These are phyloP conservation scores for Pseudocercospora crystallina DNA, from an alignment of 2,329 filamentous ascomycete species.

Conservation along the genomic window DNA sequence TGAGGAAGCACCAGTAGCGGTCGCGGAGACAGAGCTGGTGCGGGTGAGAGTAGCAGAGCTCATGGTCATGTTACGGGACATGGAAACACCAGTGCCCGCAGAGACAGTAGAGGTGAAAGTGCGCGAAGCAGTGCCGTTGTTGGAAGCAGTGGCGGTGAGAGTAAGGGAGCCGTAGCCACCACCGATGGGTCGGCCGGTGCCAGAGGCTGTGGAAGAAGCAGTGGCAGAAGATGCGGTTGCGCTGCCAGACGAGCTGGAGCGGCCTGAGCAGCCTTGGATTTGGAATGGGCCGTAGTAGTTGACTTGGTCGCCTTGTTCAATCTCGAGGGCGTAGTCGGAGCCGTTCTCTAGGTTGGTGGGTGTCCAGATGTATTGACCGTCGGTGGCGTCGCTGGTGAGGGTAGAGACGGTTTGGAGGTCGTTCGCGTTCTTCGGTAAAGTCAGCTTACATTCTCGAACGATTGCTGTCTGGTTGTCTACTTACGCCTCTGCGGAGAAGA, in stretches of 20 bases:
- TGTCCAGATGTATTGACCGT: slow-evolving; percentile 48
- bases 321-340: slow-evolving; percentile 59
- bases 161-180: background rate
- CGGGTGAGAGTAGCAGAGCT: slow-evolving; percentile 24
- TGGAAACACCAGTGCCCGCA: slow-evolving; percentile 17
- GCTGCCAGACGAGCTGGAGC: slow-evolving; percentile 16
- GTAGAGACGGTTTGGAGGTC: slow-evolving; percentile 52
- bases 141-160: slow-evolving; percentile 9
- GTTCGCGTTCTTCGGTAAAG: slow-evolving; percentile 28
- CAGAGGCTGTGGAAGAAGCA: slow-evolving; percentile 30
- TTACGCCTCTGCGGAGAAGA: slow-evolving; percentile 54
- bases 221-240: slow-evolving; percentile 32
- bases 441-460: background rate
- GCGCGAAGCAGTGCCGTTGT: slow-evolving; percentile 6
- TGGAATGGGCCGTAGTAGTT: slow-evolving; percentile 59
- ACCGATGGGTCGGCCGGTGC: slow-evolving; percentile 7
- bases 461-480: background rate
- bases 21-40: slow-evolving; percentile 5
- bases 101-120: slow-evolving; percentile 21
- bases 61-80: slow-evolving; percentile 33
- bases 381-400: slow-evolving; percentile 25
- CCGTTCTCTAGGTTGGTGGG: slow-evolving; percentile 46
- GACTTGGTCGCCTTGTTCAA: slow-evolving; percentile 51
- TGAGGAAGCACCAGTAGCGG: slow-evolving; percentile 5
- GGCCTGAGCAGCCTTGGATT: slow-evolving; percentile 37